Evolutionary conservation across 1,139 yeast genomes (phyloP).

Genomic region (Pichia norvegensis): DNA sequence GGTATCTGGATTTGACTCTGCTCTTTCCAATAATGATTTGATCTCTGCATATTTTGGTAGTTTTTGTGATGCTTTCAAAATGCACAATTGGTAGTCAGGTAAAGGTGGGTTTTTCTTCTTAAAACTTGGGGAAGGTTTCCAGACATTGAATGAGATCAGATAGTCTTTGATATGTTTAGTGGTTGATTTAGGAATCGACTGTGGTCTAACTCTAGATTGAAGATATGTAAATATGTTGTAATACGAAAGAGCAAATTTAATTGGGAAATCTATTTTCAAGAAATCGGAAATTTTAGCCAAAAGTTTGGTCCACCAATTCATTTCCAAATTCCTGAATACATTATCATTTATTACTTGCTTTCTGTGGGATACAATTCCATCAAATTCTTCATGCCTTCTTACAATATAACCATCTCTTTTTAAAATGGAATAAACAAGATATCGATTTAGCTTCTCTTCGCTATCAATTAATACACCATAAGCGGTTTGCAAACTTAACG

Average conservation of each 20-base stretch:
- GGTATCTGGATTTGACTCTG: conserved; percentile 18
- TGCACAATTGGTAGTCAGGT: conserved; percentile 71
- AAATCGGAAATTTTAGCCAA: conserved; percentile 6
- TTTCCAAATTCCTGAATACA: conserved; percentile 7
- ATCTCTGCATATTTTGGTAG: conserved; percentile 48
- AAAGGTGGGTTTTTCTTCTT: conserved; percentile 60
- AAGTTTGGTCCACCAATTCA: conserved; percentile 13
- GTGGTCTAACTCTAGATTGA: conserved; percentile 9
- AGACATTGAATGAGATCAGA: conserved; percentile 50
- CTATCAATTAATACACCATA: conserved; percentile 46
- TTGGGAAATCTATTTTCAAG: conserved; percentile 13
- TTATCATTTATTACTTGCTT: background rate
- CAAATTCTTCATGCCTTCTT: conserved; percentile 25
- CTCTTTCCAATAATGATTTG: conserved; percentile 28
- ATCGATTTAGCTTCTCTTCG: conserved; percentile 42
- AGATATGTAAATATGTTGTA: conserved; percentile 15
- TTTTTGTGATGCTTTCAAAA: conserved; percentile 41
- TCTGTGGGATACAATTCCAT: conserved; percentile 3
- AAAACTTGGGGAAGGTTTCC: conserved; percentile 76
- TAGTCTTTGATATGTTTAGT: background rate
- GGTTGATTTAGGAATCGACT: conserved; percentile 6
- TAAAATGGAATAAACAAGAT: conserved; percentile 66
- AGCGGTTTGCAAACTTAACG: conserved; percentile 58
- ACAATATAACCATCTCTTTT: conserved; percentile 78
- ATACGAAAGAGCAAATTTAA: conserved; percentile 13